Base-by-base conservation (phyloP, 495 filamentous ascomycete genomes). In the Neurospora tetraspora region DNA sequence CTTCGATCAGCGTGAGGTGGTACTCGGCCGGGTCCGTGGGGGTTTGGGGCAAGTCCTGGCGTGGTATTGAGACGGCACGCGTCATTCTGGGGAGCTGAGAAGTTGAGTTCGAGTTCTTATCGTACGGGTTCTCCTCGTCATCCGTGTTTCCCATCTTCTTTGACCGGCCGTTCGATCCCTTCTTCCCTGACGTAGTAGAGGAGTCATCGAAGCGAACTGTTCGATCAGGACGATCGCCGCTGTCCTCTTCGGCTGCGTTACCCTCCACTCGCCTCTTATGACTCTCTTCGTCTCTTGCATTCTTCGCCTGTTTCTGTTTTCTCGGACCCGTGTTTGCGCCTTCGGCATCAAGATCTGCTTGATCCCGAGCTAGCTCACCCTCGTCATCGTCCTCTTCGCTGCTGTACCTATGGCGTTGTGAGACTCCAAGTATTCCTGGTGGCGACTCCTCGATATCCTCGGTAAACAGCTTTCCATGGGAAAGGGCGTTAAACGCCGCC, bases 1-100 rank as follows among this genome's bases (percentile, higher is more conserved):
- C 93, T 39, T 86, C 85, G 70, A 91, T 88, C 0, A 97, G 82
- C 1, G 89, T 78, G 72, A 88, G 88, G 73, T 91, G 90, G 74
- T 93, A 92, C 74, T 89, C 88, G 47, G 88, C 85, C 69, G 70
- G 72, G 39, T 80, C 77, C 14, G 77, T 69, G 39, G 81, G 81
- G 16, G 81, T 68, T 27, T 78, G 73, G 39, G 76, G 77, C 5
- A 78, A 72, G 11, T 76, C 10, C 47, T 80, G 72, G 7, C 77
- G 74, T 5, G 81, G 71, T 27, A 79, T 74, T 31, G 81, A 83
- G 16, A 76, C 47, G 20, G 79, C 71, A 40, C 76, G 80, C 4
- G 70, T 61, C 75, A 75, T 73, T 39, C 43, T 65, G 39, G 61
- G 73, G 12, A 74, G 36, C 36, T 65, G 68, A 37, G 70, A 71